Base-by-base conservation (phyloP, 176 grass and related monocot species). In the Oryza meridionalis region DNA sequence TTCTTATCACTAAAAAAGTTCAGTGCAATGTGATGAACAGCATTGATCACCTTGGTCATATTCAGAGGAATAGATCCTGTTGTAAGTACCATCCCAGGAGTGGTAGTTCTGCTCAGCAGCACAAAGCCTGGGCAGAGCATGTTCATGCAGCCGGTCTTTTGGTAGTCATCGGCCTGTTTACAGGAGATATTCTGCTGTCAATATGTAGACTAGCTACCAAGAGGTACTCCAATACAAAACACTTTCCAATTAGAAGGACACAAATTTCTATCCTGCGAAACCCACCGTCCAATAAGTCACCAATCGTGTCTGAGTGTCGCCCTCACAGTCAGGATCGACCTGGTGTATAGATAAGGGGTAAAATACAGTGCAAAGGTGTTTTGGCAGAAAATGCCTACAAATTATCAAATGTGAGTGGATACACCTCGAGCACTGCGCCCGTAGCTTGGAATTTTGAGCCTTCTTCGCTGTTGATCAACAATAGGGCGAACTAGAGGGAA, bases 61-160 rank as follows among this genome's bases (percentile, higher is more conserved):
- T 3, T 46, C 12, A 83, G 15, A 29, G 29, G 29, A 29, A 29
- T 31, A 31, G 29, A 31, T 31, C 29, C 29, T 31, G 29, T 31
- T 31, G 29, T 31, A 31, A 31, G 29, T 31, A 66, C 66, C 65
- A 81, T 81, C 37, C 66, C 78, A 27, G 79, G 79, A 37, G 47
- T 2, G 31, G 16, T 11, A 53, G 62, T 50, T 76, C 24, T 62
- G 62, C 47, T 84, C n/a, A 67, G 31, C 62, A 40, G 0, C 13
- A 84, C 72, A 16, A 76, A 84, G 62, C 72, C 82, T 0, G 12
- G 29, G 44, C 82, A 84, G 14, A 2, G 72, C 82, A 55, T 29
- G 62, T 84, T 67, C 72, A 26, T 0, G 72, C 72, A 84, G 29
- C 82, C 72, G 4, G 82, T 84, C 7, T 35, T 0, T 11, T 27